A percentile compares a stretch with the other conserved stretches of the same genome.
Evolutionary conservation across 2,329 filamentous ascomycete species (phyloP).

Genomic region (Epichloe gansuensis): DNA sequence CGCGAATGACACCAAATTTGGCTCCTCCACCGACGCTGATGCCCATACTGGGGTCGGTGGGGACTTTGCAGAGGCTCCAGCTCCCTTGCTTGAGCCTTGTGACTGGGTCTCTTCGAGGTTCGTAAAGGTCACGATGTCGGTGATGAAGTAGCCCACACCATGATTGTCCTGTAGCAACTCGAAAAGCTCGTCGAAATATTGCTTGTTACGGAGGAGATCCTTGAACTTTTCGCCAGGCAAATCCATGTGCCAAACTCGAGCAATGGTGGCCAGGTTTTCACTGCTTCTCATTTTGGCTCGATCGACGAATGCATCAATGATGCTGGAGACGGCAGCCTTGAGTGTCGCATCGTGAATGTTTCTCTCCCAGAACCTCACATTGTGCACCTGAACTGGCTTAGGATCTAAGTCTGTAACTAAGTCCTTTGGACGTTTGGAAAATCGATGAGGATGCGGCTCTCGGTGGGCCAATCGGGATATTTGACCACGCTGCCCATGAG

Average conservation of each 20-base stretch:
- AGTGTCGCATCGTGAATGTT: constrained; percentile 15
- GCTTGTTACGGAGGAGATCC: constrained; percentile 14
- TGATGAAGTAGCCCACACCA: constrained; percentile 17
- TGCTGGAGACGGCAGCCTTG: constrained; percentile 14
- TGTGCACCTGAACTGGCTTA: constrained; percentile 16
- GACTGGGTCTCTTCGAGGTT: constrained; percentile 14
- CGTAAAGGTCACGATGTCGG: constrained; percentile 16
- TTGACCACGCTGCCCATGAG: constrained; percentile 20
- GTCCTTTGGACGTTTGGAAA: constrained; percentile 11
- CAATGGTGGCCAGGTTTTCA: constrained; percentile 15
- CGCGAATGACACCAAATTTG: constrained; percentile 10
- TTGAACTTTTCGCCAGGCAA: constrained; percentile 18
- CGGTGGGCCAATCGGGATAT: constrained; percentile 16
- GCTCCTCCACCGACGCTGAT: constrained; percentile 11
- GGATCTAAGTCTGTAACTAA: constrained; percentile 16
- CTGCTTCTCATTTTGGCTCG: constrained; percentile 11
- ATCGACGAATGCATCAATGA: constrained; percentile 16
- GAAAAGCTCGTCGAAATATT: constrained; percentile 18
- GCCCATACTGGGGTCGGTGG: constrained; percentile 11
- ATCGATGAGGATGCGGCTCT: constrained; percentile 15
- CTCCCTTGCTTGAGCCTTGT: constrained; percentile 6
- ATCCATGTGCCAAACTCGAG: constrained; percentile 20
- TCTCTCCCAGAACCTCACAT: constrained; percentile 17
- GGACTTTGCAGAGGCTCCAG: constrained; percentile 9
- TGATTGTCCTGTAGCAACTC: constrained; percentile 13